Evolutionary conservation across 2,329 filamentous ascomycete species (phyloP).

Genomic region (Alternaria hordeiaustralica): DNA sequence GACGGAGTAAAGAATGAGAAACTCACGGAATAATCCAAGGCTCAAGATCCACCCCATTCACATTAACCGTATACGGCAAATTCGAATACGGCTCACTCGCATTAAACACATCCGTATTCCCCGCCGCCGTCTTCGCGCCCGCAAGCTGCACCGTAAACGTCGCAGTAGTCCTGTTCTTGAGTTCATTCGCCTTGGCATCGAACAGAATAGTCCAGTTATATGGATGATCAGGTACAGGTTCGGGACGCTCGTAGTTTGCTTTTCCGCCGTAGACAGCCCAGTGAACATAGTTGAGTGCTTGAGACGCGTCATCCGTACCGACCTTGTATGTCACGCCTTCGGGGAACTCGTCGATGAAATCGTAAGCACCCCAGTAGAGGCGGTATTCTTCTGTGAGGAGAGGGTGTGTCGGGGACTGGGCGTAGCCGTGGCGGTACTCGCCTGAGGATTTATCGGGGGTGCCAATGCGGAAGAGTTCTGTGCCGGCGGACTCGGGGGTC

Average conservation of each 20-base stretch:
- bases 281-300: constrained; percentile 67
- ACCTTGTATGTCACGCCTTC: constrained; percentile 64
- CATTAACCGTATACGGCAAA: constrained; percentile 58
- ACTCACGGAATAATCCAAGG: constrained; percentile 64
- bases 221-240: constrained; percentile 48
- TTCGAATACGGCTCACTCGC: constrained; percentile 61
- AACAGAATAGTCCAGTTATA: constrained; percentile 36
- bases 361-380: constrained; percentile 67
- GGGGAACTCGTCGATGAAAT: constrained; percentile 66
- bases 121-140: constrained; percentile 66
- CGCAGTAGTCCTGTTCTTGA: constrained; percentile 53
- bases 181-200: constrained; percentile 35
- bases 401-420: constrained; percentile 54
- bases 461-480: constrained; percentile 68
- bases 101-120: constrained; percentile 67
- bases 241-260: constrained; percentile 55
- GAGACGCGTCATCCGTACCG: constrained; percentile 56
- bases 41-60: constrained; percentile 55
- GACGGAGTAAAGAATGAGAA: too few relatives aligned
- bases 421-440: constrained; percentile 66
- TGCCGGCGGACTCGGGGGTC: constrained; percentile 63
- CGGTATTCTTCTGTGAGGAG: constrained; percentile 64
- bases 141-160: constrained; percentile 70
- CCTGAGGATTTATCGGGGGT: constrained; percentile 67
- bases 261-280: constrained; percentile 69